A percentile compares a stretch with the other conserved stretches of the same genome.
phyloP scores from a whole-genome alignment of 192 early-diverging fungal species.

The Entomortierella beljakovae region DNA sequence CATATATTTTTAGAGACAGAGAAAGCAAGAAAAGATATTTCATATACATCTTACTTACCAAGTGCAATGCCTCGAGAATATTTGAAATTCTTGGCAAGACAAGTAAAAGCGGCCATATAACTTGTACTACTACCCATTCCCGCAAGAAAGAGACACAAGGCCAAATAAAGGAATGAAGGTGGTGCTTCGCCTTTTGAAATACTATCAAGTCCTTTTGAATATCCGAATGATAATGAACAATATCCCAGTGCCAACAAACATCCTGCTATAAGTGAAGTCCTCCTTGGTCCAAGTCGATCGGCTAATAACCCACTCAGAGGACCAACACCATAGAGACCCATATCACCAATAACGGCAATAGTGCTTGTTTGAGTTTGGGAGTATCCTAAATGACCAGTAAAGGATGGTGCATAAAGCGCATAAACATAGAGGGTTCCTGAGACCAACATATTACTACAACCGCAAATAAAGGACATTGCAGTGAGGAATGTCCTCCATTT shows the following conservation, averaged over 20 bases:
- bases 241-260: conserved; percentile 18
- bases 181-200: conserved; percentile 7
- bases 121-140: conserved; percentile 39
- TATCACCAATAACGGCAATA: conserved; percentile 46
- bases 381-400: conserved; percentile 31
- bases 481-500: conserved; percentile 23
- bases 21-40: no score
- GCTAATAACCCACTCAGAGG: conserved; percentile 38
- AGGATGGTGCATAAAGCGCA: conserved; percentile 43
- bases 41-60: conserved; percentile 8
- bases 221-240: conserved; percentile 19
- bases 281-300: conserved; percentile 34
- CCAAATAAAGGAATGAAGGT: conserved; percentile 26
- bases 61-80: conserved; percentile 28
- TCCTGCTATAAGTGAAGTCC: conserved; percentile 30
- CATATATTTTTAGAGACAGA: not conserved
- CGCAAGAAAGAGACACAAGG: conserved; percentile 22
- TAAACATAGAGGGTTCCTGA: conserved; percentile 44
- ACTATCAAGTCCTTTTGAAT: conserved; percentile 18
- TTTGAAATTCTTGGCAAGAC: conserved; percentile 36
- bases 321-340: conserved; percentile 54
- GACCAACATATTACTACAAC: conserved; percentile 43
- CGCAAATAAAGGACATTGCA: conserved; percentile 20
- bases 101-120: conserved; percentile 51
- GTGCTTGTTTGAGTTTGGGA: conserved; percentile 41